Evolutionary conservation across 306 rosid genomes (phyloP), one percentile per base, ranked within the genome.

Genomic region (Medicago arabica): DNA sequence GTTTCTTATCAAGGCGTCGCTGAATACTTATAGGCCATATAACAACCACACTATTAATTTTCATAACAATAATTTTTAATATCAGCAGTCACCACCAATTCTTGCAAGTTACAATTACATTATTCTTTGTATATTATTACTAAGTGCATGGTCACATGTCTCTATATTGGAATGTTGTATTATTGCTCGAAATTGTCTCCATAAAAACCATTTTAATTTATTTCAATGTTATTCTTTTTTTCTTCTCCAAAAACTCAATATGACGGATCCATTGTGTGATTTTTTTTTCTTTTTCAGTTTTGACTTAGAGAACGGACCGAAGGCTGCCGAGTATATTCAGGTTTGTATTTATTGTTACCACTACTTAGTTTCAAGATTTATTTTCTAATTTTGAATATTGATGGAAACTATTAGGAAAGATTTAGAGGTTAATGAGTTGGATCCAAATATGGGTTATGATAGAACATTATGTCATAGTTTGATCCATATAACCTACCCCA

Each of bases 291-390:
- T 75, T 58, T 65, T 68, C 93, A 92, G 99, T 90, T 95, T 95
- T 89, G 97, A 92, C 59, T 71, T 84, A 59, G 89, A 89, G 13
- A 92, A 87, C 77, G 99, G 99, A 84, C 97, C 97, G 75, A 84
- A 84, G 70, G 99, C 97, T 50, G 97, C 99, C 40, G 99, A 90
- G 1, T 92, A 86, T 82, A 92, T 95, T 34, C 86, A 87, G 99
- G 99, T 95, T 55, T 83, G 86, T 74, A 74, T 61, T 71, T 25
- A 39, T 76, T 15, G 74, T 74, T 77, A 62, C 40, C 60, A 15
- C 15, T 12, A 58, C 44, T 57, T 66, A 16, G 68, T 70, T 55
- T 64, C 57, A 47, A 71, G 62, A 65, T 74, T 47, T 39, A 49
- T 75, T 78, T 69, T 49, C 15, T 43, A 68, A 40, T 74, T 70